Evolutionary conservation across 768 basidiomycete genomes (phyloP).

Genomic region (Strobilomyces dryophilus): DNA sequence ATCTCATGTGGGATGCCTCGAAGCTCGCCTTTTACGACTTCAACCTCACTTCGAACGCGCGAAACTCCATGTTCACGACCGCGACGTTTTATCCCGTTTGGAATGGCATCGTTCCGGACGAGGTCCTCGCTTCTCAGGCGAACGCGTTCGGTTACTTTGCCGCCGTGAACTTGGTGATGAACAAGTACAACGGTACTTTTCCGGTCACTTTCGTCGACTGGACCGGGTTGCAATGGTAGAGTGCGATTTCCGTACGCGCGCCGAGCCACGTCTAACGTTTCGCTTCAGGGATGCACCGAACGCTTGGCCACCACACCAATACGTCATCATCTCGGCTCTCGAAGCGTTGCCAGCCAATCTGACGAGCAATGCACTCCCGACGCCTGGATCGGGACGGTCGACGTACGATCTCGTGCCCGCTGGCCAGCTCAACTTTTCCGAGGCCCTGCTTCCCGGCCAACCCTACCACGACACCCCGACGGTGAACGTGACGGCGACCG

Average conservation of each 20-base stretch:
- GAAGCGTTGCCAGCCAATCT: slow-evolving; percentile 69
- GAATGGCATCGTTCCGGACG: slow-evolving; percentile 79
- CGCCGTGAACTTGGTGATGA: slow-evolving; percentile 71
- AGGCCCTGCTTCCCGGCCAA: slow-evolving; percentile 70
- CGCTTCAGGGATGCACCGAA: slow-evolving; percentile 75
- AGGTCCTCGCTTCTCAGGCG: slow-evolving; percentile 50
- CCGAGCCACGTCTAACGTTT: background rate
- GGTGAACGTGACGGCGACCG: slow-evolving; percentile 48
- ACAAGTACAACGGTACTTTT: slow-evolving; percentile 84
- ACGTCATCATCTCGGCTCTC: slow-evolving; percentile 76
- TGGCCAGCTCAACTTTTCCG: slow-evolving; percentile 79
- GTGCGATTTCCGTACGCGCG: background rate
- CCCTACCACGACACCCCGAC: slow-evolving; percentile 35
- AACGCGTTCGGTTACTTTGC: slow-evolving; percentile 74
- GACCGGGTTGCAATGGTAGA: slow-evolving; percentile 78
- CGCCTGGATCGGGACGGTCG: slow-evolving; percentile 45
- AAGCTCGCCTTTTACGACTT: slow-evolving; percentile 94
- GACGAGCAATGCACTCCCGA: slow-evolving; percentile 53
- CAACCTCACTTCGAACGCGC: slow-evolving; percentile 63
- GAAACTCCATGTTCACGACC: slow-evolving; percentile 62
- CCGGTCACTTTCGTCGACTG: slow-evolving; percentile 70
- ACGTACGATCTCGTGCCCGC: slow-evolving; percentile 66
- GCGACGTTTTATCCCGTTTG: slow-evolving; percentile 85
- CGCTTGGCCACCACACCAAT: slow-evolving; percentile 83
- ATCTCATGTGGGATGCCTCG: slow-evolving; percentile 78